Evolutionary conservation across 495 filamentous ascomycete genomes (phyloP).

Genomic region (Stereocaulon alpinum): DNA sequence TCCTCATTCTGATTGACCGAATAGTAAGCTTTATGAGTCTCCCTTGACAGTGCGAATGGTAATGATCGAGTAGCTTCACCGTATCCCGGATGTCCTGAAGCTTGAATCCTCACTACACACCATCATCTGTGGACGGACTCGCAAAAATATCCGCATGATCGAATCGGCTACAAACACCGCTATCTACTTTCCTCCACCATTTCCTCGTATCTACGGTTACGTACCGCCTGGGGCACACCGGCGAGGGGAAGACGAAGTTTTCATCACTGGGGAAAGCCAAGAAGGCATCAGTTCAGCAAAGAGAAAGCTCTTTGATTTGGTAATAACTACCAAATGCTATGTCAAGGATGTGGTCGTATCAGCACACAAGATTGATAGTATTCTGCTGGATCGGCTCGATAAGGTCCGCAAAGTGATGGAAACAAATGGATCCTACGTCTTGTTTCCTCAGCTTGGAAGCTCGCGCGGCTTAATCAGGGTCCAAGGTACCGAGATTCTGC

Average conservation of each 20-base stretch:
- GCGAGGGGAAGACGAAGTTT: constrained; percentile 78
- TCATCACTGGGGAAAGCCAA: constrained; percentile 78
- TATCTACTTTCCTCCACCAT: constrained; percentile 94
- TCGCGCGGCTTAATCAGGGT: constrained; percentile 71
- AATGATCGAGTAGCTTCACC: constrained; percentile 57
- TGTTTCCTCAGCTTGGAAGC: constrained; percentile 76
- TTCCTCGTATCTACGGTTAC: constrained; percentile 81
- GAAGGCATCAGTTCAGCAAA: constrained; percentile 79
- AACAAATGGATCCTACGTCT: constrained; percentile 84
- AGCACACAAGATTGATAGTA: constrained; percentile 83
- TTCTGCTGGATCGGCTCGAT: constrained; percentile 81
- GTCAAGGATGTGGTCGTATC: constrained; percentile 85
- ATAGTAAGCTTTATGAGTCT: constrained; percentile 51
- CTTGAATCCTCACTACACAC: constrained; percentile 83
- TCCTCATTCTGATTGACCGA: constrained; percentile 95
- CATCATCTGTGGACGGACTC: constrained; percentile 76
- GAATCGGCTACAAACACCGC: constrained; percentile 89
- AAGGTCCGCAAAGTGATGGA: constrained; percentile 98
- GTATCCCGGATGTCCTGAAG: constrained; percentile 69
- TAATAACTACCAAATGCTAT: constrained; percentile 68
- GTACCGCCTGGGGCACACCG: constrained; percentile 66
- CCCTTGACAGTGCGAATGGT: constrained; percentile 19
- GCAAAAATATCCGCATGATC: constrained; percentile 94
- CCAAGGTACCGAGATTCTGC: constrained; percentile 82
- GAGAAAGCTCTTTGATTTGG: constrained; percentile 73